Evolutionary conservation across 2,329 filamentous ascomycete species (phyloP), one percentile per base, ranked within the genome.

Genomic region (Ophiostoma piceae): DNA sequence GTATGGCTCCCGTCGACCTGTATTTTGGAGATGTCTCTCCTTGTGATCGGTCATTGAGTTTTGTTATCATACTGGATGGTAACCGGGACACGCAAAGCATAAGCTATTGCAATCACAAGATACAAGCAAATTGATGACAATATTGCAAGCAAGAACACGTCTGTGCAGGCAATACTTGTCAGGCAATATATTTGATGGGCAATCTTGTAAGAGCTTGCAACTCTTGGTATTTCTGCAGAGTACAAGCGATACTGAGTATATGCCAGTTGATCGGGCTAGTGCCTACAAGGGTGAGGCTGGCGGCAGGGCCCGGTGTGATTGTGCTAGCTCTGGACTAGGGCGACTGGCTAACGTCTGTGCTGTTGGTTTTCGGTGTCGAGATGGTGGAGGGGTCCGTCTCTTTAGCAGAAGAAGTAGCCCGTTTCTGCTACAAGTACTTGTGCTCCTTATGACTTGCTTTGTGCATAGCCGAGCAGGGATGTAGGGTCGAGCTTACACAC

Each of bases 221-320:
- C 26, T 29, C 26, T 29, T 29, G 26, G 26, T 29, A 29, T 29
- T 29, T 29, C 26, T 29, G 26, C 26, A n/a, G n/a, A n/a, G n/a
- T 29, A 29, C 26, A 29, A 29, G 26, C 26, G 26, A 41, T 41
- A 41, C 9, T 12, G 37, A 12, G 39, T 41, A 41, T 9, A 62
- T 35, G 51, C 26, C 51, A 26, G 32, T 16, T 16, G 12, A 19
- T 7, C 11, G 6, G 22, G 57, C 57, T 62, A 62, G 57, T 62
- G 26, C 57, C 57, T 32, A 26, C 26, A 41, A 47, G 60, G 69
- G 60, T 72, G 71, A 68, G 70, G 68, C 68, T 72, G 71, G 71
- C 70, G 70, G 70, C 68, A 62, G 64, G 65, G 67, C 67, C 70
- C 68, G 71, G 70, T 66, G 70, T 70, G 66, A 51, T 47, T 26